Conservation (phyloP, 2,329 filamentous ascomycete genomes). For the Lecanicillium sp. region DNA sequence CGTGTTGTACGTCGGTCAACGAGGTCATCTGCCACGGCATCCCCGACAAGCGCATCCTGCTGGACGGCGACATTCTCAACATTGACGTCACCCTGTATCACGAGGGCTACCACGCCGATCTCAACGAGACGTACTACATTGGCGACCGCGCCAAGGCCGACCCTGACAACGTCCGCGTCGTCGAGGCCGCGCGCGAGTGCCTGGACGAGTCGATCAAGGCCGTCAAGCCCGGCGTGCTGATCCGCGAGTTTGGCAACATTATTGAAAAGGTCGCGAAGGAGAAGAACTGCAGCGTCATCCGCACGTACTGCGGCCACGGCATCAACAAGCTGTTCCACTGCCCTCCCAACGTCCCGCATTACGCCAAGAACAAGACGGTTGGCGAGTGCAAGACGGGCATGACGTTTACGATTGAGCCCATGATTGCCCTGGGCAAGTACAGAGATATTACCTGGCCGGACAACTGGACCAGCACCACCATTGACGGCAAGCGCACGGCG, state of each 20-base stretch:
- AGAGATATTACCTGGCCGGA: conserved; percentile 96
- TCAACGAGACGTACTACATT: conserved; percentile 99
- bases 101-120: conserved; percentile 87
- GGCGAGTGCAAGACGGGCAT: conserved; percentile 91
- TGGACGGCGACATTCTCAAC: conserved; percentile 95
- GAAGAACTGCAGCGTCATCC: conserved; percentile 80
- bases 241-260: conserved; percentile 86
- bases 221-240: conserved; percentile 87
- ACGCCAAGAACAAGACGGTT: conserved; percentile 96
- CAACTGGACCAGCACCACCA: conserved; percentile 94
- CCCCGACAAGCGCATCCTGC: conserved; percentile 76
- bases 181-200: conserved; percentile 83
- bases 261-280: conserved; percentile 94
- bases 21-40: conserved; percentile 99
- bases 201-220: conserved; percentile 84
- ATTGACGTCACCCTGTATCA: conserved; percentile 95
- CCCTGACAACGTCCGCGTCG: conserved; percentile 79
- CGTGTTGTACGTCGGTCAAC: conserved; percentile 91
- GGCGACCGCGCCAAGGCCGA: conserved; percentile 80
- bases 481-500: conserved; percentile 81
- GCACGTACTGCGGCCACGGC: conserved; percentile 93
- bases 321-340: conserved; percentile 92
- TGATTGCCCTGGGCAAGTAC: conserved; percentile 90
- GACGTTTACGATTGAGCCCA: conserved; percentile 98
- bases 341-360: conserved; percentile 91